Conservation (phyloP, 208 protist genomes). For the Lotmaria passim region DNA sequence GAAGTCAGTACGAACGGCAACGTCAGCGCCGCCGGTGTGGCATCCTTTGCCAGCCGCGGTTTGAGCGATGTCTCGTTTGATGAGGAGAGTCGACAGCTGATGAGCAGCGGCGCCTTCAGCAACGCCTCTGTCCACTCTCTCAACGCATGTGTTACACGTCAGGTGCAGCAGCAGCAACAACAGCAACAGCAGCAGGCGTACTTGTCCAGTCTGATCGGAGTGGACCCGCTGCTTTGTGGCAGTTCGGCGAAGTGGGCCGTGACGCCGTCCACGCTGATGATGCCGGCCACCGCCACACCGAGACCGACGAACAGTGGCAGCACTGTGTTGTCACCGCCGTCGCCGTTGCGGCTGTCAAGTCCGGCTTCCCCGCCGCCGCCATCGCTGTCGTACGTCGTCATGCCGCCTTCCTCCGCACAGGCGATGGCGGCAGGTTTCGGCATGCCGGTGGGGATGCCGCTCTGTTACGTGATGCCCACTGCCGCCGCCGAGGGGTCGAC, state of each 20-base stretch:
- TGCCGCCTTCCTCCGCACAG: constrained; percentile 8
- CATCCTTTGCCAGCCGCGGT: not conserved
- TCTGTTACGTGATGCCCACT: constrained; percentile 25
- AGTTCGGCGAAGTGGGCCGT: constrained; percentile 9
- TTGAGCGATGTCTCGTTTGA: constrained; percentile 18
- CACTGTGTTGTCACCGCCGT: not conserved
- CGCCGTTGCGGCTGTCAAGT: constrained; percentile 4
- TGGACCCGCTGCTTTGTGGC: constrained; percentile 6
- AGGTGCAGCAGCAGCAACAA: too few species aligned
- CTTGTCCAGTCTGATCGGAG: constrained; percentile 3
- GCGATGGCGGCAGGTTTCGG: not conserved
- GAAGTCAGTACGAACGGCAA: not conserved
- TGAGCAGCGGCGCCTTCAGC: constrained; percentile 1
- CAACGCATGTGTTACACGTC: not conserved
- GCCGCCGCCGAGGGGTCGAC: not conserved
- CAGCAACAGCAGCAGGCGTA: constrained; percentile 18
- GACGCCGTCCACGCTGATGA: not conserved
- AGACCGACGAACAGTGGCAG: not conserved
- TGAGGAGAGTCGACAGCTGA: constrained; percentile 10
- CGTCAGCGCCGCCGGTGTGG: not conserved
- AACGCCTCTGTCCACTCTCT: not conserved
- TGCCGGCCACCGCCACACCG: not conserved
- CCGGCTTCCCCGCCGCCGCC: not conserved
- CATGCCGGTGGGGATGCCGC: constrained; percentile 18
- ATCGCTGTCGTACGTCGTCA: constrained; percentile 21